phyloP scores from a whole-genome alignment of 192 early-diverging fungal species.

The Backusella liffmaniae region DNA sequence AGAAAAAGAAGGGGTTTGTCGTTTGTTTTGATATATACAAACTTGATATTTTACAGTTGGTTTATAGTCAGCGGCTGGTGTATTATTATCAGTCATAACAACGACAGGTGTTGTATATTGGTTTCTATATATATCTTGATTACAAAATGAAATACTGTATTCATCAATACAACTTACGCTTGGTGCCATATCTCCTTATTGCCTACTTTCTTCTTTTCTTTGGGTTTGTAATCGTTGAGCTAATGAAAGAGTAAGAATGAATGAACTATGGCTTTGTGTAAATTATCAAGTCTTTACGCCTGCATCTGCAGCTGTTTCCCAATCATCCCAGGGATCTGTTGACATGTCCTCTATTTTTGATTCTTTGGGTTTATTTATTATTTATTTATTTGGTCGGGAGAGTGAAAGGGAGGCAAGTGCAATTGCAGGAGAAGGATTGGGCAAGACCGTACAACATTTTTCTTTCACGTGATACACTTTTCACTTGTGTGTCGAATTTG shows the following conservation, averaged over 20 bases:
- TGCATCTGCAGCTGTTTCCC: constrained; percentile 27
- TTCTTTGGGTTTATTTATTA: background rate
- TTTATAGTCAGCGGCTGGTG: constrained; percentile 4
- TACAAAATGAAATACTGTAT: background rate
- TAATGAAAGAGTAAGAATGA: background rate
- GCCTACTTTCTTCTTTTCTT: background rate
- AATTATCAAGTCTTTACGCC: background rate
- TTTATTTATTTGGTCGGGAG: too few species aligned
- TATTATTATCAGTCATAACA: background rate
- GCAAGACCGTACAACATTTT: too few species aligned
- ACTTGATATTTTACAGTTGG: background rate
- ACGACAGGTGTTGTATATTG: background rate
- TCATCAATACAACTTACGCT: background rate
- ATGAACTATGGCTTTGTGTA: background rate
- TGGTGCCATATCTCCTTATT: constrained; percentile 6
- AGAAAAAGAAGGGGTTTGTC: background rate
- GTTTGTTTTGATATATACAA: background rate
- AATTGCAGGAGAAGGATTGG: too few species aligned
- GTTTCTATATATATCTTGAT: background rate
- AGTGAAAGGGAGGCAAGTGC: background rate
- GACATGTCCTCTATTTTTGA: background rate
- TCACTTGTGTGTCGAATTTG: too few species aligned
- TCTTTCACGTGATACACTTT: background rate
- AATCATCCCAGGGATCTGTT: constrained; percentile 27
- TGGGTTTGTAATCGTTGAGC: constrained; percentile 25